These are phyloP conservation scores for Sporothrix dimorphospora DNA, from an alignment of 2,329 filamentous ascomycete species.

Conservation along the genomic window DNA sequence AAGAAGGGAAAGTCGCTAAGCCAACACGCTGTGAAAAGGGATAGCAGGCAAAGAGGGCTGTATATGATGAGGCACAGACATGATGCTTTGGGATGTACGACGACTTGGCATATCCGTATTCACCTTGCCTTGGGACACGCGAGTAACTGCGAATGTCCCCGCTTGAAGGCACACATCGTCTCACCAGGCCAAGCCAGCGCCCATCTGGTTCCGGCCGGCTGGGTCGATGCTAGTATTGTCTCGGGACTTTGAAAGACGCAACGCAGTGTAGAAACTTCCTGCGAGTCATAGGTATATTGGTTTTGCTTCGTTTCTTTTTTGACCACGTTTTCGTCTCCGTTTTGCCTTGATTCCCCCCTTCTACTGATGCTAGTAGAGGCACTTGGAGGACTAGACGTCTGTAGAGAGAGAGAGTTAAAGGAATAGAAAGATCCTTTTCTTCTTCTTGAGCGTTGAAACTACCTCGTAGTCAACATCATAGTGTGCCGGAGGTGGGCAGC, in stretches of 20 bases:
- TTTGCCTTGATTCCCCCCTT: not conserved
- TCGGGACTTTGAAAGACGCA: not conserved
- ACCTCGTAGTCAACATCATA: not conserved
- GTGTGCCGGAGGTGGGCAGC: too few relatives aligned
- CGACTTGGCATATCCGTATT: not conserved
- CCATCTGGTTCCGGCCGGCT: not conserved
- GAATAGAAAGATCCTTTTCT: not conserved
- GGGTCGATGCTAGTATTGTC: conserved; percentile 6
- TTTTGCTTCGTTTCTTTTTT: not conserved
- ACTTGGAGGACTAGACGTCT: not conserved
- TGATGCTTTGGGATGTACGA: not conserved
- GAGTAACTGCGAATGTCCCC: not conserved
- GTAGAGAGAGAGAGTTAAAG: not conserved
- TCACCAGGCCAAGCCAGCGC: not conserved
- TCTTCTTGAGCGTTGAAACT: not conserved
- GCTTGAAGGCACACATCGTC: not conserved
- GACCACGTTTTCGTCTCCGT: not conserved
- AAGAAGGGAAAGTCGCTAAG: not conserved
- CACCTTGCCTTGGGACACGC: not conserved
- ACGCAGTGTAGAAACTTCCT: not conserved
- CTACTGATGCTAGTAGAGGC: not conserved
- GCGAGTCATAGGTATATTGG: not conserved
- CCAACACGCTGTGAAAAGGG: not conserved
- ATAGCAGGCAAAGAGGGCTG: not conserved
- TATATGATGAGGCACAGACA: not conserved